Percentiles rank a stretch among this genome's conserved stretches.
phyloP scores from a whole-genome alignment of 2,329 filamentous ascomycete species.

The Golovinomyces cichoracearum region DNA sequence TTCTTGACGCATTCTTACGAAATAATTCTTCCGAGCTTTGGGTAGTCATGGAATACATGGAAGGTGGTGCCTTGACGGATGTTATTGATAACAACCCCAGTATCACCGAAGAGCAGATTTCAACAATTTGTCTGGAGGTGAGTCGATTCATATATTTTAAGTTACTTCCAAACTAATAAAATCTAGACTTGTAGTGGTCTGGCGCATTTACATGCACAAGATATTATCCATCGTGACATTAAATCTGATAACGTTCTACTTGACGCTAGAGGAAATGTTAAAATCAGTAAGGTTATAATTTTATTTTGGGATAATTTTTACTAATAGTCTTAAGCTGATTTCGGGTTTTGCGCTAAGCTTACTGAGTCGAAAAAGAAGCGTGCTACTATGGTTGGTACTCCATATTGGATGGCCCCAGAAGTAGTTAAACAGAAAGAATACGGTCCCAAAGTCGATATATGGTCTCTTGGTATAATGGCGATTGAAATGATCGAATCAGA shows the following conservation, averaged over 20 bases:
- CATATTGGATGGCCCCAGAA: constrained; percentile 99
- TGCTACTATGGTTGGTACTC: constrained; percentile 95
- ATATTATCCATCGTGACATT: constrained; percentile 97
- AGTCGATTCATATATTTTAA: constrained; percentile 13
- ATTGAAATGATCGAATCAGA: constrained; percentile 99
- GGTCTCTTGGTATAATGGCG: constrained; percentile 97
- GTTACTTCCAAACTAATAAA: not conserved
- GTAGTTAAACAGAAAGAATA: constrained; percentile 99
- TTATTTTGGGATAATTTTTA: not conserved
- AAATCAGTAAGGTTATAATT: constrained; percentile 49
- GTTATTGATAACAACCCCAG: constrained; percentile 93
- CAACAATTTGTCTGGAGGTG: constrained; percentile 90
- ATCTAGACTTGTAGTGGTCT: constrained; percentile 75
- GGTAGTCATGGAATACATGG: constrained; percentile 99
- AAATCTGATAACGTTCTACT: constrained; percentile 97
- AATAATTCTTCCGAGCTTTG: constrained; percentile 91
- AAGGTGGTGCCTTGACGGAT: constrained; percentile 88
- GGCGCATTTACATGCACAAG: constrained; percentile 80
- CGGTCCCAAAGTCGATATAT: constrained; percentile 92
- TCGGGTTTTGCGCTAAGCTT: constrained; percentile 95
- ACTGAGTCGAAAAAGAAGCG: constrained; percentile 93
- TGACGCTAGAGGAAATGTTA: constrained; percentile 82
- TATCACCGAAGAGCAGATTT: constrained; percentile 91
- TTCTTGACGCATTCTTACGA: constrained; percentile 83
- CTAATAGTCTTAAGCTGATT: constrained; percentile 48